Percentiles rank a stretch among this genome's conserved stretches.
Conservation (phyloP, 1,284 basidiomycete genomes). For the Rhizoctonia solani region DNA sequence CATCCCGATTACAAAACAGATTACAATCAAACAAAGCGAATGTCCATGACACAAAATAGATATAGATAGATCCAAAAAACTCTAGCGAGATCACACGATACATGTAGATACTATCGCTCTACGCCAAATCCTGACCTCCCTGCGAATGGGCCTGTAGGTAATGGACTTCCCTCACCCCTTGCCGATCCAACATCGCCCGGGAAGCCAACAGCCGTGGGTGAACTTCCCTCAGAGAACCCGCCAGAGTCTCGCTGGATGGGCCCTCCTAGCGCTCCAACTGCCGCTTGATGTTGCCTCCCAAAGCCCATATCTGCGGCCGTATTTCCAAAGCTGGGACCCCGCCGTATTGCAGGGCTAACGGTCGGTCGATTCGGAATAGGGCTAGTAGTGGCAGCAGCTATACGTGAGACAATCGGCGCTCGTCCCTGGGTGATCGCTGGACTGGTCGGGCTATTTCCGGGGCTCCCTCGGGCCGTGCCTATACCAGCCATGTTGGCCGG, state of each 20-base stretch:
- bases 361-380: background rate
- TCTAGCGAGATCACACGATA: background rate
- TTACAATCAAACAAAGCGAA: slow-evolving; percentile 20
- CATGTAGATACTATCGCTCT: background rate
- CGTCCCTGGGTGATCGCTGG: background rate
- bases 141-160: slow-evolving; percentile 19
- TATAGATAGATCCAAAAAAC: background rate
- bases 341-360: background rate
- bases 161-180: slow-evolving; percentile 14
- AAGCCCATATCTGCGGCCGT: slow-evolving; percentile 26
- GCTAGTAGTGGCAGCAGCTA: too few species aligned
- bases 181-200: slow-evolving; percentile 16
- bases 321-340: background rate
- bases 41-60: background rate
- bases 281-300: slow-evolving; percentile 19
- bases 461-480: background rate
- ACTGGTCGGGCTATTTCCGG: background rate
- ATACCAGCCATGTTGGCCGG: slow-evolving; percentile 2
- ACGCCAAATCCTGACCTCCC: slow-evolving; percentile 23
- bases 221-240: slow-evolving; percentile 11
- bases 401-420: too few species aligned
- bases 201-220: slow-evolving; percentile 20
- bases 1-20: slow-evolving; percentile 32
- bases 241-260: slow-evolving; percentile 5
- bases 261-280: background rate